A percentile compares a stretch with the other conserved stretches of the same genome.
Conservation (phyloP, 1,284 basidiomycete species). For the Microstroma glucosiphilum region DNA sequence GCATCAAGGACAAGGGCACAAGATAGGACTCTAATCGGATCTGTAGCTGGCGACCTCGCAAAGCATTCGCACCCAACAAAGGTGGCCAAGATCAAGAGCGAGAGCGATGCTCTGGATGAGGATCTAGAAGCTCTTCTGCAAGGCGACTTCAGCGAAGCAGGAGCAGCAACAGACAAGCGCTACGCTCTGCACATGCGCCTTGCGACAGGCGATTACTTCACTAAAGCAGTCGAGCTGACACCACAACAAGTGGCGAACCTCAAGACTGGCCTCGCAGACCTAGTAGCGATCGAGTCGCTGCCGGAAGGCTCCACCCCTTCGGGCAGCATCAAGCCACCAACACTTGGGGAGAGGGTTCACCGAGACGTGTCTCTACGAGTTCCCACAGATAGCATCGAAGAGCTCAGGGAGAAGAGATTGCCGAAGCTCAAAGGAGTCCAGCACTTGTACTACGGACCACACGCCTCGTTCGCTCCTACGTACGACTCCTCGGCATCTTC, state of each 20-base stretch:
- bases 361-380: background rate
- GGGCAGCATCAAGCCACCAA: background rate
- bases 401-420: background rate
- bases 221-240: slow-evolving; percentile 31
- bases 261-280: slow-evolving; percentile 33
- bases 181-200: slow-evolving; percentile 47
- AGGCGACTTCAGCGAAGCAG: background rate
- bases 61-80: background rate
- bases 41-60: background rate
- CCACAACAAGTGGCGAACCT: slow-evolving; percentile 17
- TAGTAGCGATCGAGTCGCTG: slow-evolving; percentile 27
- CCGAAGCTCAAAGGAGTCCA: slow-evolving; percentile 13
- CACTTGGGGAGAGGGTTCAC: slow-evolving; percentile 9
- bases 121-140: background rate
- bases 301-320: background rate
- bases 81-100: background rate
- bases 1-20: background rate
- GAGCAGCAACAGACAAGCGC: background rate
- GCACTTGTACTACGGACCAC: slow-evolving; percentile 39
- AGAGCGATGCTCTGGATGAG: background rate
- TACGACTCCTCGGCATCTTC: slow-evolving; percentile 33
- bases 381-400: background rate
- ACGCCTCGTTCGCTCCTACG: slow-evolving; percentile 36
- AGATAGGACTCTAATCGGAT: background rate
- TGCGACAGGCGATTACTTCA: slow-evolving; percentile 44